These are phyloP conservation scores for Bretziella fagacearum DNA, from an alignment of 2,329 filamentous ascomycete genomes.

Conservation along the genomic window DNA sequence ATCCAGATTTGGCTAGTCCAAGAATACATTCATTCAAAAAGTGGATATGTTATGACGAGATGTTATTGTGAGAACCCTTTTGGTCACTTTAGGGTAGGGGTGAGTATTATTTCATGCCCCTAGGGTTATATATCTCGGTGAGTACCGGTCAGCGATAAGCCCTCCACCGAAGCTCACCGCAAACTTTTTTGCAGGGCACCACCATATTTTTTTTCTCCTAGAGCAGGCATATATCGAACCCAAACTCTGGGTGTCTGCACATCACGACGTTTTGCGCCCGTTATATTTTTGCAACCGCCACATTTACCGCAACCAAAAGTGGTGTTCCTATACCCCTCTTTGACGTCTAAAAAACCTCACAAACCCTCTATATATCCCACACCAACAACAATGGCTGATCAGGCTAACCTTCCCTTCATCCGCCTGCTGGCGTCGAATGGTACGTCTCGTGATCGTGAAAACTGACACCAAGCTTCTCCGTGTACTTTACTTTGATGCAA, in stretches of 20 bases:
- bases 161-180: constrained; percentile 14
- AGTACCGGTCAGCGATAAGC: constrained; percentile 6
- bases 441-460: no score
- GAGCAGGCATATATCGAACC: background rate
- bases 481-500: no score
- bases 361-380: background rate
- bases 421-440: constrained; percentile 72
- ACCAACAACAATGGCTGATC: constrained; percentile 16
- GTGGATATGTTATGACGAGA: background rate
- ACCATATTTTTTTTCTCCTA: constrained; percentile 11
- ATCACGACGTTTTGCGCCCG: background rate
- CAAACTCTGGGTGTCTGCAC: background rate
- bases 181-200: constrained; percentile 13
- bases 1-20: background rate
- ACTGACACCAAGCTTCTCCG: no score
- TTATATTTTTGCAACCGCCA: background rate
- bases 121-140: constrained; percentile 11
- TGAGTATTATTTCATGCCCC: background rate
- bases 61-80: background rate
- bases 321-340: background rate
- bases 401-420: constrained; percentile 52
- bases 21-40: background rate
- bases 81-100: background rate
- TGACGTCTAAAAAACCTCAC: background rate
- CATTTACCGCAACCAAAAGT: background rate